Base-by-base conservation (phyloP, 2,329 filamentous ascomycete species). In the Xylariaceae sp. region DNA sequence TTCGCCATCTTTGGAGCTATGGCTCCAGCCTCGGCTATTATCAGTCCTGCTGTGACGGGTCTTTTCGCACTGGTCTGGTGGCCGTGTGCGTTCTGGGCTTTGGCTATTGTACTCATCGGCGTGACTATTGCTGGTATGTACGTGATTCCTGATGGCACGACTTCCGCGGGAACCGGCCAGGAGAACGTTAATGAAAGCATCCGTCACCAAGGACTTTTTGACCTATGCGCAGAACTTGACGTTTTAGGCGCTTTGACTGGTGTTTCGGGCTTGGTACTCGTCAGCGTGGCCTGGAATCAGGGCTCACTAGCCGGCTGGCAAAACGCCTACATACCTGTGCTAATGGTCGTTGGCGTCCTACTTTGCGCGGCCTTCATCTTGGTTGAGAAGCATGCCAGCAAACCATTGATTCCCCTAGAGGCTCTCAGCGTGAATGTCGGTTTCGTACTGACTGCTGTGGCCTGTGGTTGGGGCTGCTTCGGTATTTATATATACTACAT, bases 221-320 rank as follows among this genome's bases (percentile, higher is more conserved):
- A 33, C 32, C 44, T 61, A 9, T 67, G 57, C 53, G 46, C 44
- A n/a, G 64, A 62, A 55, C 63, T 64, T 36, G 70, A 65, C 48
- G 37, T 63, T n/a, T 44, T 63, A 15, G 69, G 69, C 43, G 65
- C 68, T 18, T 42, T 69, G 16, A 64, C 69, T 3, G 82, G 82
- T 3, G 75, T 85, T 27, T 71, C 74, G 0, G 81, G 76, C 2
- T 71, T 85, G 46, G 71, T 82, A 1, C 67, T 85, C 6, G 72
- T 85, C 66, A 85, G 84, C 61, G 77, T 85, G 50, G 79, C 81
- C 2, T 81, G 80, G 77, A 85, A 85, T 59, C 82, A 85, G 64
- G 81, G 78, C 3, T 76, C 79, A 0, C 69, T 80, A 2, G 76
- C 77, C 10, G 77, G 80, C 2, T 85, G 82, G 82, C 55, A 65